These are phyloP conservation scores for Cicer judaicum DNA, from an alignment of 306 rosid species.

Conservation along the genomic window DNA sequence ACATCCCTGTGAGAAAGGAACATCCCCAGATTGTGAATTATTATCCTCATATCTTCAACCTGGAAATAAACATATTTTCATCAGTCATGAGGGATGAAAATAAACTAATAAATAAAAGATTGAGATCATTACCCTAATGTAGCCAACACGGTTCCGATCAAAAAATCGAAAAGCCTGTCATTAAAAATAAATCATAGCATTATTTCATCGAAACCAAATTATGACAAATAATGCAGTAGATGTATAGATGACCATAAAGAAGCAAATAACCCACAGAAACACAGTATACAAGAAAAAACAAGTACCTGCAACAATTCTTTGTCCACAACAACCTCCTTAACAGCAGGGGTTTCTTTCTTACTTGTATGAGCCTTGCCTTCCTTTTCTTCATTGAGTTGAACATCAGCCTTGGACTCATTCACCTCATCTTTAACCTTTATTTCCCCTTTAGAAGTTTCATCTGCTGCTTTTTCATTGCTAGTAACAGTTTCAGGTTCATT, in stretches of 20 bases:
- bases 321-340: conserved; percentile 65
- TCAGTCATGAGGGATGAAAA: background rate
- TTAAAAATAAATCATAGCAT: conserved; percentile 37
- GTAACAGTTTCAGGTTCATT: conserved; percentile 53
- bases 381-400: conserved; percentile 48
- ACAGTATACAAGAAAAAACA: conserved; percentile 26
- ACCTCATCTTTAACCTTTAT: conserved; percentile 52
- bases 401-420: conserved; percentile 51
- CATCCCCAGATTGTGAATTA: conserved; percentile 84
- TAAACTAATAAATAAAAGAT: background rate
- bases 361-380: conserved; percentile 54
- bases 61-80: conserved; percentile 45
- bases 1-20: conserved; percentile 95
- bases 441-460: conserved; percentile 52
- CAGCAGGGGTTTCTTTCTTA: conserved; percentile 58
- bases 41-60: conserved; percentile 95
- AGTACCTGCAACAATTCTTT: conserved; percentile 83
- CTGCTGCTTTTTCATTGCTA: conserved; percentile 50
- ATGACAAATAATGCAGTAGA: background rate
- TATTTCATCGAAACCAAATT: conserved; percentile 1
- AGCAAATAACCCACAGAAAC: background rate
- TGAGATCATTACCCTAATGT: conserved; percentile 66
- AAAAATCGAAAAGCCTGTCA: conserved; percentile 93
- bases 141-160: conserved; percentile 82
- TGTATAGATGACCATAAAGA: conserved; percentile 1